phyloP scores from a whole-genome alignment of 108 stramenopile species.

The Nannochloropsis salina region DNA sequence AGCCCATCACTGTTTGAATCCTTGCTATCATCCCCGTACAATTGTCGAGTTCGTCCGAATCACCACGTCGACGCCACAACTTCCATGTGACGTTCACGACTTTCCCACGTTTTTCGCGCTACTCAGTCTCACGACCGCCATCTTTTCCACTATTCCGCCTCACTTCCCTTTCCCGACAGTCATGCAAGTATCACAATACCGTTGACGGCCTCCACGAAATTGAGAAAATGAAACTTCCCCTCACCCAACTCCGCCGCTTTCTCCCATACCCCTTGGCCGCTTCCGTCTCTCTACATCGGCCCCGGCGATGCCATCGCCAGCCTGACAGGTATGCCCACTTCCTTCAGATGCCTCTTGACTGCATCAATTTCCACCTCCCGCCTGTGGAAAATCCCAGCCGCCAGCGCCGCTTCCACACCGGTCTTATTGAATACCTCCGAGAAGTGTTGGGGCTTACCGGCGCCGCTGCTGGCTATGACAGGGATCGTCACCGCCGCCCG shows the following conservation, averaged over 20 bases:
- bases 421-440: constrained; percentile 78
- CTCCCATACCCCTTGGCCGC: not conserved
- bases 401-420: constrained; percentile 78
- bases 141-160: not conserved
- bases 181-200: not conserved
- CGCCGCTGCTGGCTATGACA: constrained; percentile 95
- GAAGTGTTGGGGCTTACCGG: constrained; percentile 84
- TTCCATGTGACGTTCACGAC: not conserved
- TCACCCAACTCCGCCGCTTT: not conserved
- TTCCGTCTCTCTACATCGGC: not conserved
- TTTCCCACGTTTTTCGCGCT: not conserved
- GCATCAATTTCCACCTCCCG: constrained; percentile 82
- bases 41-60: not conserved
- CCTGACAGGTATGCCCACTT: constrained; percentile 61
- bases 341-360: constrained; percentile 73
- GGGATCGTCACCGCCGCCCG: constrained; percentile 81
- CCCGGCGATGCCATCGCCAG: not conserved
- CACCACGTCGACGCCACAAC: not conserved
- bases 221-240: not conserved
- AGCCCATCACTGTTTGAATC: not conserved
- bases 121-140: not conserved
- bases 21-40: not conserved
- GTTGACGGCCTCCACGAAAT: no score
- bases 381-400: constrained; percentile 98
- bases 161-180: not conserved